Evolutionary conservation across 352 stramenopile species (phyloP).

Genomic region (Blastocystis sp.): DNA sequence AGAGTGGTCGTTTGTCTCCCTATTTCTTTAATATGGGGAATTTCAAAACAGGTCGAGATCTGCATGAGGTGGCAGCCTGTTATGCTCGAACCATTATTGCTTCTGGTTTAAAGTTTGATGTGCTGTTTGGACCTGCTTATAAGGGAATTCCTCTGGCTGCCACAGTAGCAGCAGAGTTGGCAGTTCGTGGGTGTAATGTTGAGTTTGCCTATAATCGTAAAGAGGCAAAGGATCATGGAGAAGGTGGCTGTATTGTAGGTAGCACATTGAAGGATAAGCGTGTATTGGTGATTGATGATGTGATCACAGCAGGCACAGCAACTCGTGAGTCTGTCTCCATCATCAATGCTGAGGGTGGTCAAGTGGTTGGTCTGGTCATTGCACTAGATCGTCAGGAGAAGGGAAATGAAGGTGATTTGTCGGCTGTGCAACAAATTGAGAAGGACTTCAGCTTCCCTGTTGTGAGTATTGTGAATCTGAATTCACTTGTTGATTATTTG

Average conservation of each 20-base stretch:
- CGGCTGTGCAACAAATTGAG: slow-evolving; percentile 87
- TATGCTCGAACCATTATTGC: slow-evolving; percentile 73
- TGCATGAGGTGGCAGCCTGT: slow-evolving; percentile 73
- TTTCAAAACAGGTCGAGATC: slow-evolving; percentile 87
- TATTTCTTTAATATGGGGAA: slow-evolving; percentile 99
- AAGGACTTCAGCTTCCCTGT: slow-evolving; percentile 85
- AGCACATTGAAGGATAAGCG: slow-evolving; percentile 88
- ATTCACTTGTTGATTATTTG: slow-evolving; percentile 86
- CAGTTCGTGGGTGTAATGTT: slow-evolving; percentile 83
- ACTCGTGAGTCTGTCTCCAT: slow-evolving; percentile 90
- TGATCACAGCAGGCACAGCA: slow-evolving; percentile 97
- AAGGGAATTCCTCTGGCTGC: slow-evolving; percentile 96
- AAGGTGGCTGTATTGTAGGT: slow-evolving; percentile 91
- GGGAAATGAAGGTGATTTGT: slow-evolving; percentile 84
- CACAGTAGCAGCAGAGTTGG: slow-evolving; percentile 87
- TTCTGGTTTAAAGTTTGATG: slow-evolving; percentile 89
- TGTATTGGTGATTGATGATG: slow-evolving; percentile 97
- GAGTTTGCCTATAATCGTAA: slow-evolving; percentile 98
- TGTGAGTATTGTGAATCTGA: slow-evolving; percentile 87
- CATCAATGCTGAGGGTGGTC: slow-evolving; percentile 83
- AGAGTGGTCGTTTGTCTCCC: slow-evolving; percentile 91
- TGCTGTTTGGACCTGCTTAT: slow-evolving; percentile 98
- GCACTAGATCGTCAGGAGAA: slow-evolving; percentile 96
- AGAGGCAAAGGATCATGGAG: slow-evolving; percentile 97
- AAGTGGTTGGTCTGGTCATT: slow-evolving; percentile 91